Conservation (phyloP, 2,329 filamentous ascomycete species). For the Amylocarpus encephaloides region DNA sequence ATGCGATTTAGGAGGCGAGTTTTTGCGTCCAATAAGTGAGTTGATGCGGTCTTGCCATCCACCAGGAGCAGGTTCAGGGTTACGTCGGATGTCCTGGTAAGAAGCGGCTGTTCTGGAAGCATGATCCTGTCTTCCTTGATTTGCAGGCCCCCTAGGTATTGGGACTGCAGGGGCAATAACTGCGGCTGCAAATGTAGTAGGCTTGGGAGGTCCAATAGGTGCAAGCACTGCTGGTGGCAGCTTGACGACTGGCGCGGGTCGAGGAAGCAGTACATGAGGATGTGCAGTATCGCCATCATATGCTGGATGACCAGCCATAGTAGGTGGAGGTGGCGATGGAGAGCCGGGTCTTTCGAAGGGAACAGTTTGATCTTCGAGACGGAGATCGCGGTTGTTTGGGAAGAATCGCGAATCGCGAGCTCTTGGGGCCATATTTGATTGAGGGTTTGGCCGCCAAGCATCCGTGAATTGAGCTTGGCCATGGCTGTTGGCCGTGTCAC, state of each 20-base stretch:
- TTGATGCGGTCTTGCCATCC: slow-evolving; percentile 83
- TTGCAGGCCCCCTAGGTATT: slow-evolving; percentile 12
- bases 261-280: slow-evolving; percentile 65
- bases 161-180: slow-evolving; percentile 31
- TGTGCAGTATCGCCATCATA: slow-evolving; percentile 60
- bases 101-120: slow-evolving; percentile 34
- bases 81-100: slow-evolving; percentile 35
- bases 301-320: slow-evolving; percentile 63
- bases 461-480: slow-evolving; percentile 26
- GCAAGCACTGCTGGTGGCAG: slow-evolving; percentile 51
- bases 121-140: slow-evolving; percentile 30
- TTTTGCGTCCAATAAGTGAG: slow-evolving; percentile 62
- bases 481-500: background rate
- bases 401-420: slow-evolving; percentile 56
- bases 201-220: slow-evolving; percentile 38
- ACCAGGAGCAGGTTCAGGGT: slow-evolving; percentile 24
- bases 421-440: slow-evolving; percentile 35
- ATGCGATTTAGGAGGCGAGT: slow-evolving; percentile 48
- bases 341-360: slow-evolving; percentile 40
- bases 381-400: slow-evolving; percentile 42
- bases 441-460: slow-evolving; percentile 26
- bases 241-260: slow-evolving; percentile 68
- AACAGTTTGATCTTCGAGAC: slow-evolving; percentile 35
- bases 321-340: slow-evolving; percentile 55
- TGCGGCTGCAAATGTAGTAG: slow-evolving; percentile 38